Evolutionary conservation across 2,329 filamentous ascomycete genomes (phyloP).

Genomic region (Polychaeton citri): DNA sequence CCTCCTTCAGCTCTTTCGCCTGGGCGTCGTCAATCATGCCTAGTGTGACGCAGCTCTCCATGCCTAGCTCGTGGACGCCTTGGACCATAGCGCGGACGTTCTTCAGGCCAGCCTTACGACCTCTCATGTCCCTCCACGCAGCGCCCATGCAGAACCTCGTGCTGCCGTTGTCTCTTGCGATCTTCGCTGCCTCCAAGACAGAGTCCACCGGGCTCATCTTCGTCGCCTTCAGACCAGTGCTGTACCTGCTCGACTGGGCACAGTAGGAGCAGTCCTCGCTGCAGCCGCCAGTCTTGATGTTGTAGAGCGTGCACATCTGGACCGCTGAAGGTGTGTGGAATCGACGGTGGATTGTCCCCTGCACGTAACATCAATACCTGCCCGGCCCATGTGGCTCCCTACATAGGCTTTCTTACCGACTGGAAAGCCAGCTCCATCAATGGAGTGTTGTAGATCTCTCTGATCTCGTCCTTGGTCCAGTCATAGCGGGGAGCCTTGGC

Average conservation of each 20-base stretch:
- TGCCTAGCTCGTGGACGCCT: constrained; percentile 66
- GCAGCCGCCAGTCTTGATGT: constrained; percentile 90
- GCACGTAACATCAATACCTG: neutral
- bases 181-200: constrained; percentile 63
- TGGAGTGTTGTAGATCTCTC: constrained; percentile 68
- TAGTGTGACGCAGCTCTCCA: constrained; percentile 88
- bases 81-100: constrained; percentile 80
- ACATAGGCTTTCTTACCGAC: constrained; percentile 10
- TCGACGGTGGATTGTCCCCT: constrained; percentile 67
- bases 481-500: constrained; percentile 51
- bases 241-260: constrained; percentile 72
- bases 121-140: constrained; percentile 88
- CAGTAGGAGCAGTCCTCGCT: constrained; percentile 91
- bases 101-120: constrained; percentile 67
- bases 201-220: constrained; percentile 68
- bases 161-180: constrained; percentile 70
- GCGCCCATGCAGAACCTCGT: constrained; percentile 93
- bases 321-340: constrained; percentile 76
- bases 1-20: constrained; percentile 68
- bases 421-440: constrained; percentile 53
- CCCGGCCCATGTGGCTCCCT: neutral
- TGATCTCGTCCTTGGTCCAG: constrained; percentile 73
- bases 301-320: constrained; percentile 90
- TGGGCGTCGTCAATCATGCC: constrained; percentile 74
- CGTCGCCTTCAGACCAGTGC: constrained; percentile 63